Evolutionary conservation across 2,329 filamentous ascomycete genomes (phyloP).

Genomic region (Tolypocladium tropicale): DNA sequence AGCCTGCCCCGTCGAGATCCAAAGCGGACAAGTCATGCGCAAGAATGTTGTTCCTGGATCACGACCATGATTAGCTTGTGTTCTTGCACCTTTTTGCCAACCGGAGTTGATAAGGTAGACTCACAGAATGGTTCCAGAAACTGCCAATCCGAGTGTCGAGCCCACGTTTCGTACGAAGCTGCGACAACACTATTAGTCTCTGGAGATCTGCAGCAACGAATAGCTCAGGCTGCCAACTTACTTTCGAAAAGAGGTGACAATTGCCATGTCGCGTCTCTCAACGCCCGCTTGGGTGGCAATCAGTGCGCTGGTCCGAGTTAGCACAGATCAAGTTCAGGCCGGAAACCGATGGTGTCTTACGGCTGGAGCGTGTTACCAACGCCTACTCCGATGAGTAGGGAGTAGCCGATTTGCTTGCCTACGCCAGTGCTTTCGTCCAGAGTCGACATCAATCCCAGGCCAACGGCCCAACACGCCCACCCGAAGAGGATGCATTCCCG

Average conservation of each 20-base stretch:
- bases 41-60: slow-evolving; percentile 25
- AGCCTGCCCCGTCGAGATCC: slow-evolving; percentile 9
- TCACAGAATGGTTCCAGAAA: slow-evolving; percentile 28
- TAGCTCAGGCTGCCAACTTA: slow-evolving; percentile 9
- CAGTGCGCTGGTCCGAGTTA: slow-evolving; percentile 16
- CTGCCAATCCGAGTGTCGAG: slow-evolving; percentile 26
- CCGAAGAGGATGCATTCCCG: slow-evolving; percentile 43
- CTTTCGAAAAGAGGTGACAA: slow-evolving; percentile 33
- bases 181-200: background rate
- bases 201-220: background rate
- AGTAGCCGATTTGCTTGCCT: slow-evolving; percentile 44
- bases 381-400: slow-evolving; percentile 38
- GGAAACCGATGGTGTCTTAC: slow-evolving; percentile 14
- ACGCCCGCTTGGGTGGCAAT: slow-evolving; percentile 48
- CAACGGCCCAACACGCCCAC: slow-evolving; percentile 40
- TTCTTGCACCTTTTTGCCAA: background rate
- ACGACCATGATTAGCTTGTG: background rate
- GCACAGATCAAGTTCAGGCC: background rate
- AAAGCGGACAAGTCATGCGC: slow-evolving; percentile 17
- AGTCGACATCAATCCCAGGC: slow-evolving; percentile 42
- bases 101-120: background rate
- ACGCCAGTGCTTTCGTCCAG: slow-evolving; percentile 35
- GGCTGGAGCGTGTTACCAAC: slow-evolving; percentile 43
- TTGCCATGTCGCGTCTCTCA: slow-evolving; percentile 34
- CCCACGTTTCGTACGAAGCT: slow-evolving; percentile 30